Evolutionary conservation across 129 eudicot species (phyloP).

Genomic region (Tagetes patula): DNA sequence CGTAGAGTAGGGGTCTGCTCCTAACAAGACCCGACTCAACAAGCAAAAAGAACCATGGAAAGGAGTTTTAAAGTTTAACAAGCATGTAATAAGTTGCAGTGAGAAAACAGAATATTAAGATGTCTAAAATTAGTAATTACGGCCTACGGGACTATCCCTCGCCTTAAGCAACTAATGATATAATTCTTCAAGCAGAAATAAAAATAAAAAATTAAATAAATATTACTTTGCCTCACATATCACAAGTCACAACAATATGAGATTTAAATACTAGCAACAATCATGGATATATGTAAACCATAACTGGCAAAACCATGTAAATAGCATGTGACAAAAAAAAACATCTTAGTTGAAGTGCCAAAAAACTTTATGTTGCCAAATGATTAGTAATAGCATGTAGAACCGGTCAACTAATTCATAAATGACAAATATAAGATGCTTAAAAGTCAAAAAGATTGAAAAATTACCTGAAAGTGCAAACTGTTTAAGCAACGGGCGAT

Average conservation of each 20-base stretch:
- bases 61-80: background rate
- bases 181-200: background rate
- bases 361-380: no score
- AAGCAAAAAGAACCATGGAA: background rate
- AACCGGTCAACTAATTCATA: background rate
- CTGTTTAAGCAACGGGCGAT: slow-evolving; percentile 71
- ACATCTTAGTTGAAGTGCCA: background rate
- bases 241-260: slow-evolving; percentile 1
- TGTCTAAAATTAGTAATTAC: background rate
- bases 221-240: background rate
- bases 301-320: background rate
- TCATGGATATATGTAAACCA: background rate
- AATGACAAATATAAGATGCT: background rate
- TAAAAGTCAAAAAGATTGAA: background rate
- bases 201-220: no score
- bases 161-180: slow-evolving; percentile 4
- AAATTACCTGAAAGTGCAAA: slow-evolving; percentile 79
- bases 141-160: background rate
- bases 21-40: no score
- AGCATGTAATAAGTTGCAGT: background rate
- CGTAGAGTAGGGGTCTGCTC: no score
- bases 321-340: no score
- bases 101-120: background rate
- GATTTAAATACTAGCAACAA: slow-evolving; percentile 1
- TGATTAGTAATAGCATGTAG: no score